These are phyloP conservation scores for Setaria viridis DNA, from an alignment of 202 grass and related monocot genomes.

Conservation along the genomic window DNA sequence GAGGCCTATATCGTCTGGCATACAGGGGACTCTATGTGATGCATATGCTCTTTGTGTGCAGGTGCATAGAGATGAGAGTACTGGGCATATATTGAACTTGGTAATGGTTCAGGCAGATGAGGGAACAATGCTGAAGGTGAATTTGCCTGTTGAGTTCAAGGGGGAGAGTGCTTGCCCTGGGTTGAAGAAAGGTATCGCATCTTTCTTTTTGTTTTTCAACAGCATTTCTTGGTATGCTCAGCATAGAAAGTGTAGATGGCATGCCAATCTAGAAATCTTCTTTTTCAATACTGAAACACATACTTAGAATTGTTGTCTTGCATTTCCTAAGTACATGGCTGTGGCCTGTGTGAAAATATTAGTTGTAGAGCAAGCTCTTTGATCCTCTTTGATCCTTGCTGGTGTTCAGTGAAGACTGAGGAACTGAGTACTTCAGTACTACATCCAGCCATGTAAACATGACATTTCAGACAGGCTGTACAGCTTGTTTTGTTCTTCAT, in stretches of 20 bases:
- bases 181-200: conserved; percentile 77
- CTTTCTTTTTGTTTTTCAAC: background rate
- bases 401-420: background rate
- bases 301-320: background rate
- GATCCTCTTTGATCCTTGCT: background rate
- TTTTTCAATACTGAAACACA: conserved; percentile 26
- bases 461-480: background rate
- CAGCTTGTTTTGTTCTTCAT: background rate
- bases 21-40: conserved; percentile 2
- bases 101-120: conserved; percentile 86
- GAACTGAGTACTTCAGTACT: background rate
- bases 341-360: background rate
- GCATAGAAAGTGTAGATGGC: conserved; percentile 1
- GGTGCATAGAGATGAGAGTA: conserved; percentile 72
- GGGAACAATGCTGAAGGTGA: conserved; percentile 72
- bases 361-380: background rate
- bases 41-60: conserved; percentile 44
- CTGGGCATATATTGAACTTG: conserved; percentile 82
- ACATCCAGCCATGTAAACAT: background rate
- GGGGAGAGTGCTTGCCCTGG: conserved; percentile 80
- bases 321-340: conserved; percentile 1
- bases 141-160: conserved; percentile 81
- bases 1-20: background rate
- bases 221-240: conserved; percentile 10
- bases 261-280: background rate